Evolutionary conservation across 1,284 basidiomycete genomes (phyloP).

Genomic region (Papiliotrema terrestris): DNA sequence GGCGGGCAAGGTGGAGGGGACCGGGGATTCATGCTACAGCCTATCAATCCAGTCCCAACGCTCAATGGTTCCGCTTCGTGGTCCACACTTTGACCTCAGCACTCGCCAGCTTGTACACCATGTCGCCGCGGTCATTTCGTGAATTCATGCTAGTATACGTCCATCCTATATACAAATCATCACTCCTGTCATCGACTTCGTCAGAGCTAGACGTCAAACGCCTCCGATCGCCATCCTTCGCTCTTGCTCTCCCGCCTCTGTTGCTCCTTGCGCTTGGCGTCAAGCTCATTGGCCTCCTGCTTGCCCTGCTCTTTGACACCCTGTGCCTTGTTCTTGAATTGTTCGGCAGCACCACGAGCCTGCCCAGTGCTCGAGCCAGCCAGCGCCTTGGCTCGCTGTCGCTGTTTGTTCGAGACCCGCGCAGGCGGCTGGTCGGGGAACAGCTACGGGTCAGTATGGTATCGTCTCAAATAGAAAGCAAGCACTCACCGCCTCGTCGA

Average conservation of each 20-base stretch:
- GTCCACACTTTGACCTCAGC: too few relatives aligned
- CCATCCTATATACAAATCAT: too few relatives aligned
- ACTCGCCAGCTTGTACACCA: too few relatives aligned
- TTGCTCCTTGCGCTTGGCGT: constrained; percentile 36
- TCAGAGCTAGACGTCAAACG: constrained; percentile 37
- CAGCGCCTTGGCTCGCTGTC: constrained; percentile 34
- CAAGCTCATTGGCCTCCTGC: constrained; percentile 39
- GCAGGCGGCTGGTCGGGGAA: constrained; percentile 48
- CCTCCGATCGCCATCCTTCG: constrained; percentile 49
- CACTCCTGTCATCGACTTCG: background rate
- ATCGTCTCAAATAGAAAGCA: background rate
- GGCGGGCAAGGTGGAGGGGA: too few relatives aligned
- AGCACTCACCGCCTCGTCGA: constrained; percentile 45
- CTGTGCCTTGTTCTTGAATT: constrained; percentile 28
- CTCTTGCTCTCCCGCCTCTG: constrained; percentile 40
- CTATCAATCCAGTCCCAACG: too few relatives aligned
- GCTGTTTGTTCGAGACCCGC: constrained; percentile 34
- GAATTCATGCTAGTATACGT: too few relatives aligned
- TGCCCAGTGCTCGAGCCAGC: constrained; percentile 19
- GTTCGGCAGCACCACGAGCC: constrained; percentile 26
- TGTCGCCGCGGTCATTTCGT: too few relatives aligned
- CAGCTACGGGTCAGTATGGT: constrained; percentile 21
- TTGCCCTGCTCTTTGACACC: constrained; percentile 42
- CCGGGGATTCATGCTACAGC: too few relatives aligned
- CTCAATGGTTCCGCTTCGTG: too few relatives aligned